Evolutionary conservation across 2,329 filamentous ascomycete species (phyloP), one percentile per base, ranked within the genome.

Genomic region (Neodidymelliopsis sp.): DNA sequence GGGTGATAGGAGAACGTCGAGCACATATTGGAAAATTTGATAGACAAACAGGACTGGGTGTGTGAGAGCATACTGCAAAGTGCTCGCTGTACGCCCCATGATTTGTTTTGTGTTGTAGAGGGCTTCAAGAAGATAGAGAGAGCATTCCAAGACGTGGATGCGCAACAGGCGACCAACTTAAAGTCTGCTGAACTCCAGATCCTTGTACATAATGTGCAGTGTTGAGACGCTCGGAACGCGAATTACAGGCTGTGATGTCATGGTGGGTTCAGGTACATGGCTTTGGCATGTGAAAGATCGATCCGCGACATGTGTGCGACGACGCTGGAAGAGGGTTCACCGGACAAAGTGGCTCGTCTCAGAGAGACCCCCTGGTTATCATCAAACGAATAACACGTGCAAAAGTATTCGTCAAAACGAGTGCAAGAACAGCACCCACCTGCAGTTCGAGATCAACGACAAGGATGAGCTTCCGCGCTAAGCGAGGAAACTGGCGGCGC

Each of bases 1-100:
- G 0, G 90, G 90, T 0, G 90, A 86, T 40, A 95, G 82, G 23
- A 91, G 60, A 57, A 80, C 80, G 60, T 81, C 78, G 1, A 87
- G 74, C 6, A 89, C 54, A 75, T 79, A 85, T 78, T 91, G 88
- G 25, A 85, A 70, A 22, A 89, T 45, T 53, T 85, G 79, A 70
- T 86, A 91, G 39, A 87, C 48, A 59, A 86, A 85, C 20, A 84
- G 69, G 33, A 90, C 71, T 1, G 76, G 74, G 29, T 67, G 64
- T 34, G 73, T 73, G 39, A 75, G 47, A 37, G 75, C 49, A 23
- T 66, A 58, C 40, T 64, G 51, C 10, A 66, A 11, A 4, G 56
- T 51, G 37, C 43, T 47, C 22, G 28, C 34, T 20, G 46, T 28
- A 29, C 62, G 48, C 2, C 62, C 59, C 66, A 67, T 69, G 6